These are phyloP conservation scores for Calonectria pseudoreteaudii DNA, from an alignment of 2,329 filamentous ascomycete genomes.

Conservation along the genomic window DNA sequence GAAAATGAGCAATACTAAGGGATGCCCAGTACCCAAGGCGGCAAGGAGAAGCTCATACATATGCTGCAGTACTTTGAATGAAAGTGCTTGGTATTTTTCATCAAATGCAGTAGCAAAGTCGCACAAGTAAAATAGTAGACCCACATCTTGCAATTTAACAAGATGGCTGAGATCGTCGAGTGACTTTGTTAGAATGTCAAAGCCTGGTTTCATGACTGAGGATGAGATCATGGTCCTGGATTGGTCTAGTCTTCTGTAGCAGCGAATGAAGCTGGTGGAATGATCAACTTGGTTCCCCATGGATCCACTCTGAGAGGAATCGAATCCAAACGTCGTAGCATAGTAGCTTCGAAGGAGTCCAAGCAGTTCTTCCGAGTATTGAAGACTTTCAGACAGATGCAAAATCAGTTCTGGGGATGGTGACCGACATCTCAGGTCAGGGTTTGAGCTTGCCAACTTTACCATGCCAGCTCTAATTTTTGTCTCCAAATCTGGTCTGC, in stretches of 20 bases:
- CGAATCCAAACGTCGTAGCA: neutral
- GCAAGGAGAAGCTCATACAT: neutral
- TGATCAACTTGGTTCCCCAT: neutral
- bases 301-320: neutral
- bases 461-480: slow-evolving; percentile 3
- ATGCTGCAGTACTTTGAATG: neutral
- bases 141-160: neutral
- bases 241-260: neutral
- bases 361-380: neutral
- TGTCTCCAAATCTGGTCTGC: neutral
- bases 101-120: neutral
- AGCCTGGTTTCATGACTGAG: neutral
- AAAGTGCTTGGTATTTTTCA: neutral
- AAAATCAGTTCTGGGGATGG: neutral
- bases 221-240: neutral
- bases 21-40: neutral
- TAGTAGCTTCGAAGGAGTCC: neutral
- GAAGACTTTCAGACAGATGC: neutral
- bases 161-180: neutral
- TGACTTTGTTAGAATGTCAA: neutral
- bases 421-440: neutral
- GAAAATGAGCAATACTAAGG: neutral
- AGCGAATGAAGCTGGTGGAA: neutral
- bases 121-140: neutral
- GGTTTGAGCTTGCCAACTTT: neutral